Evolutionary conservation across 306 rosid genomes (phyloP).

Genomic region (Pachyrhizus erosus): DNA sequence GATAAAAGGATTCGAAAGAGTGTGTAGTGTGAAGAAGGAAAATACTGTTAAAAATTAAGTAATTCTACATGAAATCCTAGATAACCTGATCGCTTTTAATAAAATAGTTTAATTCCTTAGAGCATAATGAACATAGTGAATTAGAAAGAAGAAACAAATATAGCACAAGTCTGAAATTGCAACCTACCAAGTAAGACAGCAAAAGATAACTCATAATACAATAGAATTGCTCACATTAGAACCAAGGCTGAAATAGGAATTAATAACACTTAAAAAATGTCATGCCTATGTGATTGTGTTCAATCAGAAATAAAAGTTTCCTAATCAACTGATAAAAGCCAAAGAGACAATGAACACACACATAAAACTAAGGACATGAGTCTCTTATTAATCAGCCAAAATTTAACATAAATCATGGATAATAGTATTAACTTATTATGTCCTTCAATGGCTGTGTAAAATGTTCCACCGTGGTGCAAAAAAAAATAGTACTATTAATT

Average conservation of each 20-base stretch:
- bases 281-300: conserved; percentile 4
- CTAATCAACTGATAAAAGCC: conserved; percentile 7
- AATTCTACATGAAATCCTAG: neutral
- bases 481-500: neutral
- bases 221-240: neutral
- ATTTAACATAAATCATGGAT: neutral
- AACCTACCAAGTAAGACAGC: neutral
- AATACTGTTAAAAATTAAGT: neutral
- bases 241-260: neutral
- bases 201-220: neutral
- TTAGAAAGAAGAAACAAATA: conserved; percentile 9
- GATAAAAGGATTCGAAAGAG: neutral
- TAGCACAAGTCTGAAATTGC: neutral
- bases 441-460: conserved; percentile 11
- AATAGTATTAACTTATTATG: neutral
- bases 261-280: neutral
- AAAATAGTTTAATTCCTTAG: conserved; percentile 13
- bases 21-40: neutral
- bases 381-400: conserved; percentile 13
- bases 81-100: neutral
- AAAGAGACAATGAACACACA: conserved; percentile 13
- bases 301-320: conserved; percentile 11
- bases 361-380: conserved; percentile 11
- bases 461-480: neutral
- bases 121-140: neutral